Base-by-base conservation (phyloP, 139 green algal genomes). In the Chlorella sp. region DNA sequence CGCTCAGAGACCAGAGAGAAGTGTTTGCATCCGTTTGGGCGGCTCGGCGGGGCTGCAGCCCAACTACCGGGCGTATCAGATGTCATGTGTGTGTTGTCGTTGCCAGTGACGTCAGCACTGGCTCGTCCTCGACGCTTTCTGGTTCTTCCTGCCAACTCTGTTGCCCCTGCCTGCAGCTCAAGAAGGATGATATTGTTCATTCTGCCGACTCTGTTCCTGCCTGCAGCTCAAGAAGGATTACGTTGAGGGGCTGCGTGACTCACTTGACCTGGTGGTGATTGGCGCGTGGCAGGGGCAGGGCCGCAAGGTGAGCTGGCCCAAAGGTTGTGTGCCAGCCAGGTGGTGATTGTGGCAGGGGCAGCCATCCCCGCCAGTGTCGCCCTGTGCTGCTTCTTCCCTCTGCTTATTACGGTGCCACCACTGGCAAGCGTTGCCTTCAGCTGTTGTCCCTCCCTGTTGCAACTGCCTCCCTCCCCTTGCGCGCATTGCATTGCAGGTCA, bases 181-280 rank as follows among this genome's bases (percentile, higher is more conserved):
- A 24, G 10, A 24, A 24, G 10, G 10, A 55, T 10, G 10, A 55
- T 55, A 10, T 55, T 55, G 42, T 17, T 24, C 10, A 55, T 55
- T 55, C 17, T 24, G 42, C 42, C 17, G 42, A 55, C 17, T 55
- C 42, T 64, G 20, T 64, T 64, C 22, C 55, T 29, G 17, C 20
- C 55, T n/a, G 24, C 55, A 64, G 79, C 1, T 82, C 0, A 88
- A 88, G 77, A 35, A 75, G n/a, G 93, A 98, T 79, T 97, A 97
- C 60, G 83, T 86, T 29, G 83, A 90, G 72, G 93, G 88, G 55
- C 55, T 64, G 55, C 22, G 33, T 31, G 93, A 98, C 66, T 90
- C 83, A 0, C 69, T 98, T 64, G 93, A 98, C 77, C 71, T 97
- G 65, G 93, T 98, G 50, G 83, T 86, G n/a, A 98, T 98, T 27